A percentile compares a stretch with the other conserved stretches of the same genome.
These are phyloP conservation scores for Penicillium sp. DNA, from an alignment of 2,329 filamentous ascomycete species.

Conservation along the genomic window DNA sequence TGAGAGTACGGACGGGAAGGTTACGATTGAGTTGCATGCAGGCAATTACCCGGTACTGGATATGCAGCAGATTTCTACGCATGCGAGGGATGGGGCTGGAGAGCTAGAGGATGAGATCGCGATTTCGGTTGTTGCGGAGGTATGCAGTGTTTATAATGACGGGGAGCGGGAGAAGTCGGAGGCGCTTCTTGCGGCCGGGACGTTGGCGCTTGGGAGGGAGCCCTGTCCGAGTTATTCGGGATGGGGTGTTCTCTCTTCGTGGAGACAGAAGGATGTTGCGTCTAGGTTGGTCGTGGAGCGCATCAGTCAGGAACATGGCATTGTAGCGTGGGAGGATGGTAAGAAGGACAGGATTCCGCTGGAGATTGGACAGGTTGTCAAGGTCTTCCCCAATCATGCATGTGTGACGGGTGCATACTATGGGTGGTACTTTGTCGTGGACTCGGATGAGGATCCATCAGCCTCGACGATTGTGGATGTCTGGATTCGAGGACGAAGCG, in stretches of 20 bases:
- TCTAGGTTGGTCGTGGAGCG: slow-evolving; percentile 66
- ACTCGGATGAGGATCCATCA: slow-evolving; percentile 54
- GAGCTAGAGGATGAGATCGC: slow-evolving; percentile 55
- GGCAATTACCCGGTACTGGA: slow-evolving; percentile 75
- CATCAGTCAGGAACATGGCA: slow-evolving; percentile 76
- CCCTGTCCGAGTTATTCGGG: slow-evolving; percentile 68
- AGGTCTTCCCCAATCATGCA: slow-evolving; percentile 77
- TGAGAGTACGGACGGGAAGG: slow-evolving; percentile 28
- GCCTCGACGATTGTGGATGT: slow-evolving; percentile 69
- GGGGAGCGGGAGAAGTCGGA: slow-evolving; percentile 57
- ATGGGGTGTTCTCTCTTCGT: slow-evolving; percentile 68
- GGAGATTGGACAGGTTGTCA: slow-evolving; percentile 63
- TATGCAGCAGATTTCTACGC: slow-evolving; percentile 74
- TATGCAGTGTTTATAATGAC: slow-evolving; percentile 65
- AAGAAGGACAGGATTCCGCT: slow-evolving; percentile 48
- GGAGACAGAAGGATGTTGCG: slow-evolving; percentile 43
- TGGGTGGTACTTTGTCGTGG: slow-evolving; percentile 71
- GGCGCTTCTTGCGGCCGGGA: slow-evolving; percentile 67
- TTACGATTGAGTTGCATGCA: slow-evolving; percentile 67
- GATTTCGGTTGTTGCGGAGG: slow-evolving; percentile 68
- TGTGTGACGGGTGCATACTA: slow-evolving; percentile 72
- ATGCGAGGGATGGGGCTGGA: slow-evolving; percentile 51
- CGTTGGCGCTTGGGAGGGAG: slow-evolving; percentile 69
- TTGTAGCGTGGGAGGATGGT: slow-evolving; percentile 60
- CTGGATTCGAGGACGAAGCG: slow-evolving; percentile 55